Conservation (phyloP, 2,329 filamentous ascomycete species). For the Aspergillus sp. region DNA sequence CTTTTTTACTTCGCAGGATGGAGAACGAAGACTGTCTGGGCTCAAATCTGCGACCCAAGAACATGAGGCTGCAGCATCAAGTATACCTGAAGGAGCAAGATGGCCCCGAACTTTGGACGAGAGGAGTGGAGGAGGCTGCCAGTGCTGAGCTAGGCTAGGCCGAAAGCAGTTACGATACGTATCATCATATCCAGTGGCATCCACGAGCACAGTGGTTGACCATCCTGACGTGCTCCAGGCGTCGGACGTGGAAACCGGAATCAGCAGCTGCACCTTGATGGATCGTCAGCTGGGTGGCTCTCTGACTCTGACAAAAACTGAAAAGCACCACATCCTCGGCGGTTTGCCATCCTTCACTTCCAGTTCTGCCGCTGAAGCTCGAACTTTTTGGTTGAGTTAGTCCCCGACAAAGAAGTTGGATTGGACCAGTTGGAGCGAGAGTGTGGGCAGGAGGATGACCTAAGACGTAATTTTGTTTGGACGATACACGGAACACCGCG, state of each 20-base stretch:
- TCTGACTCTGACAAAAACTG: not conserved
- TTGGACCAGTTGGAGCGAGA: not conserved
- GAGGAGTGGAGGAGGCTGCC: slow-evolving; percentile 1
- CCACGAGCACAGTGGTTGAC: slow-evolving; percentile 5
- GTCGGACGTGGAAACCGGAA: slow-evolving; percentile 9
- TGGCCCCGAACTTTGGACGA: slow-evolving; percentile 9
- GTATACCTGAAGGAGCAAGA: slow-evolving; percentile 10
- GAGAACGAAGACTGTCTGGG: slow-evolving; percentile 2
- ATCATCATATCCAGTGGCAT: not conserved
- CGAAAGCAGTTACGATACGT: slow-evolving; percentile 7
- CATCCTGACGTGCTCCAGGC: not conserved
- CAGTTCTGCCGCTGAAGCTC: not conserved
- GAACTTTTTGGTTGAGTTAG: slow-evolving; percentile 4
- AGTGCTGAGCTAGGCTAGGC: slow-evolving; percentile 3
- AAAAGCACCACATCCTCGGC: not conserved
- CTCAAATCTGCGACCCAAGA: slow-evolving; percentile 2
- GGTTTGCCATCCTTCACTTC: not conserved
- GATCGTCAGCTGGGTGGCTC: slow-evolving; percentile 14
- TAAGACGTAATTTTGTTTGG: slow-evolving; percentile 18
- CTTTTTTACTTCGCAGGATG: not conserved
- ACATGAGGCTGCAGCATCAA: slow-evolving; percentile 2
- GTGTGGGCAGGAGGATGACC: not conserved
- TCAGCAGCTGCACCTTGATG: slow-evolving; percentile 14
- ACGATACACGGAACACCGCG: slow-evolving; percentile 21
- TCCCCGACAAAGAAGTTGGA: slow-evolving; percentile 1